phyloP scores from a whole-genome alignment of 148 eudicot species.

The Limonium bicolor region DNA sequence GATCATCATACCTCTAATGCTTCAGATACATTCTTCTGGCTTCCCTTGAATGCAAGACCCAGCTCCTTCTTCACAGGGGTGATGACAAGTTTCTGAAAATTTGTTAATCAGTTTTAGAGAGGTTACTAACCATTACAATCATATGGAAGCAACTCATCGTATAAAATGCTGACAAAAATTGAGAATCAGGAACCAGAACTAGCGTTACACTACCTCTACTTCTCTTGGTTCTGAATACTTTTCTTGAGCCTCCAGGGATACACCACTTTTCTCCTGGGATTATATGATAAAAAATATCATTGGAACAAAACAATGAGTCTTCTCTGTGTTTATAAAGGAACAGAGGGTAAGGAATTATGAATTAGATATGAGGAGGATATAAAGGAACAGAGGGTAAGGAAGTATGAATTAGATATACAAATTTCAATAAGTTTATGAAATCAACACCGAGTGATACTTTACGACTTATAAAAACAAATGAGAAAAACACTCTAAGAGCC shows the following conservation, averaged over 20 bases:
- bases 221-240: conserved; percentile 72
- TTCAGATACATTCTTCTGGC: conserved; percentile 75
- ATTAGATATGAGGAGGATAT: too few relatives aligned
- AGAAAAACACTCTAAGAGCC: too few relatives aligned
- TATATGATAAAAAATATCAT: too few relatives aligned
- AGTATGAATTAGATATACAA: too few relatives aligned
- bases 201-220: conserved; percentile 50
- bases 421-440: too few relatives aligned
- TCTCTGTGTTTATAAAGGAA: too few relatives aligned
- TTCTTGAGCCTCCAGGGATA: conserved; percentile 80
- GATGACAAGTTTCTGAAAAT: conserved; percentile 68
- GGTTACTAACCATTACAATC: neutral
- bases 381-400: too few relatives aligned
- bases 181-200: neutral
- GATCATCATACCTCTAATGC: conserved; percentile 88
- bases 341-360: too few relatives aligned
- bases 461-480: too few relatives aligned
- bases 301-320: too few relatives aligned
- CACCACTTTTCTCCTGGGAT: conserved; percentile 90
- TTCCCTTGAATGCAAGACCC: conserved; percentile 92
- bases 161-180: neutral
- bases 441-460: too few relatives aligned
- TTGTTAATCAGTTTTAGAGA: neutral
- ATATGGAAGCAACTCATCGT: too few relatives aligned
- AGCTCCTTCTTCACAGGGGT: conserved; percentile 78